Base-by-base conservation (phyloP, 768 basidiomycete species). In the Naematelia aurantialba region DNA sequence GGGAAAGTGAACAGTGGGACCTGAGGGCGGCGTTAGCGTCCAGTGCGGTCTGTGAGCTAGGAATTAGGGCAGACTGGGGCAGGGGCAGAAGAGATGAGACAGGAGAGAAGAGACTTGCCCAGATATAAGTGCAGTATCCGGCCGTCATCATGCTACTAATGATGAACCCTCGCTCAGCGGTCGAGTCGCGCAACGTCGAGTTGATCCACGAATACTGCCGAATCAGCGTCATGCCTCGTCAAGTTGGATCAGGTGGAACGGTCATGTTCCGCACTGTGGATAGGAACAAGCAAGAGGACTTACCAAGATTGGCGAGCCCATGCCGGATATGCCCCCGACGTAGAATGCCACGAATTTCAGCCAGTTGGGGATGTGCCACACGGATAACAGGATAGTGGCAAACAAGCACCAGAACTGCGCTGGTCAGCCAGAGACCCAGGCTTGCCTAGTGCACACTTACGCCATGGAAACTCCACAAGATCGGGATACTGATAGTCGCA, bases 281-380 rank as follows among this genome's bases (percentile, higher is more conserved):
- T 8, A 19, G n/a, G 46, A 10, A 10, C 21, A 31, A 29, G 13
- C 5, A 26, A 24, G 21, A 11, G 34, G 12, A 54, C 58, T 50
- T 27, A 56, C 65, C 22, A 70, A 25, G 55, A 70, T 62, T 11
- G 68, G 68, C 2, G 58, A 60, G 22, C 54, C 53, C 58, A 61
- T 61, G 17, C 67, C 70, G 10, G 42, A 42, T 27, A 64, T 44
- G 0, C 70, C 70, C 8, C 60, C 65, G 34, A 67, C 22, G 55
- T 72, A 72, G 56, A 69, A 72, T 4, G 67, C 56, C 29, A 62
- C 27, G 58, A 72, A 72, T 51, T 72, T 72, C n/a, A 68, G 57
- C 2, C 59, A 55, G n/a, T 60, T 53, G 27, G 70, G 70, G 13
- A 72, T 61, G 42, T 56, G 27, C 70, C 70, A 72, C 11, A 72